A percentile compares a stretch with the other conserved stretches of the same genome.
phyloP scores from a whole-genome alignment of 495 filamentous ascomycete genomes.

The Hypomontagnella monticulosa region DNA sequence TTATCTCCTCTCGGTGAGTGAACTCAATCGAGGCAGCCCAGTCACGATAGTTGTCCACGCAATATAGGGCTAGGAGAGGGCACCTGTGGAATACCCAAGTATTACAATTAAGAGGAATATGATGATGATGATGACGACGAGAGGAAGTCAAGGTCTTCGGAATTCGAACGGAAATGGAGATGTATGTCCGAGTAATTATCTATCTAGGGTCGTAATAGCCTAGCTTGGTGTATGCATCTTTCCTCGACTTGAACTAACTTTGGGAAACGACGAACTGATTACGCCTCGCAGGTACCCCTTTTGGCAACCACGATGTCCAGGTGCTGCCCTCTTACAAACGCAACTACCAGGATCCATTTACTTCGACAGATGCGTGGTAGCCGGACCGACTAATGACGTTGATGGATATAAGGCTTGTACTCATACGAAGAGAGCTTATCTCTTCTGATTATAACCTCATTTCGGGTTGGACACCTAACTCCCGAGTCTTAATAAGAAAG shows the following conservation, averaged over 20 bases:
- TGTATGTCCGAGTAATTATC: slow-evolving; percentile 8
- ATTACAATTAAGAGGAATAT: slow-evolving; percentile 6
- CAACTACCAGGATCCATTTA: too few species aligned
- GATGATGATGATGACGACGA: slow-evolving; percentile 2
- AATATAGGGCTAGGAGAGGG: background rate
- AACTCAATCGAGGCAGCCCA: slow-evolving; percentile 3
- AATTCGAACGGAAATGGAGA: slow-evolving; percentile 13
- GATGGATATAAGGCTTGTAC: too few species aligned
- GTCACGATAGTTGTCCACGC: background rate
- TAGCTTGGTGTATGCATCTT: slow-evolving; percentile 17
- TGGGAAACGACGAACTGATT: slow-evolving; percentile 22
- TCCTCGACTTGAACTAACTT: slow-evolving; percentile 7
- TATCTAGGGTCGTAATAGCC: slow-evolving; percentile 12
- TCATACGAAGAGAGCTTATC: too few species aligned
- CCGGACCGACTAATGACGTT: background rate
- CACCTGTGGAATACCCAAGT: background rate
- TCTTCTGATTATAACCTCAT: too few species aligned
- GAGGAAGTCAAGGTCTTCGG: slow-evolving; percentile 25
- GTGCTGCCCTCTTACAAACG: slow-evolving; percentile 20
- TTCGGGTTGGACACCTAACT: background rate
- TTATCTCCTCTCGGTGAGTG: slow-evolving; percentile 6
- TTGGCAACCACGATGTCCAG: slow-evolving; percentile 8
- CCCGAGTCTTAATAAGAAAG: background rate
- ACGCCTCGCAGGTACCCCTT: slow-evolving; percentile 16
- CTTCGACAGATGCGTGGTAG: too few species aligned